phyloP scores from a whole-genome alignment of 495 filamentous ascomycete genomes.

The Rhizodiscina lignyota region DNA sequence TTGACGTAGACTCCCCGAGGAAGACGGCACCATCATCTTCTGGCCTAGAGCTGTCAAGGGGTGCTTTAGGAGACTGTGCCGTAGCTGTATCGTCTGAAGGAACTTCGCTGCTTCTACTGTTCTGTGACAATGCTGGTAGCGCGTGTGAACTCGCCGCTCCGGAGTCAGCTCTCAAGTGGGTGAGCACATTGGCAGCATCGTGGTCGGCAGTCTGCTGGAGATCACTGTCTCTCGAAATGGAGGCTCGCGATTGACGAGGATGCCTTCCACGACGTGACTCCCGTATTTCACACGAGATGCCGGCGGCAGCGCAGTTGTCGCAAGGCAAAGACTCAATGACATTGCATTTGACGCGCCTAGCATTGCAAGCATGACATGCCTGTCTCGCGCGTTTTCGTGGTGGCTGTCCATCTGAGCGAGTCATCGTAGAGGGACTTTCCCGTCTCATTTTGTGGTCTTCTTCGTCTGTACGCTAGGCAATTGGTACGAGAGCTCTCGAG shows the following conservation, averaged over 20 bases:
- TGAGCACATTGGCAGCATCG: not conserved
- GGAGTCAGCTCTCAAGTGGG: not conserved
- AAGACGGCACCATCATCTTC: no score
- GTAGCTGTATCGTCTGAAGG: no score
- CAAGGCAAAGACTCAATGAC: constrained; percentile 28
- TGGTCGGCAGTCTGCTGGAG: not conserved
- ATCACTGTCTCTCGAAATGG: not conserved
- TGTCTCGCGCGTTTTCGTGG: constrained; percentile 22
- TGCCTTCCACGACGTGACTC: constrained; percentile 26
- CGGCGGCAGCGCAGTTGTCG: constrained; percentile 25
- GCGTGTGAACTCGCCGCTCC: not conserved
- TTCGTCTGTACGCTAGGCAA: no score
- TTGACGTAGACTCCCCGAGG: no score
- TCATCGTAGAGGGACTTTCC: no score
- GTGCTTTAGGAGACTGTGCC: no score
- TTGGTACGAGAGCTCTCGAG: no score
- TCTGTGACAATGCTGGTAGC: not conserved
- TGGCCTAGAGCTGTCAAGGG: no score
- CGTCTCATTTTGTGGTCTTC: no score
- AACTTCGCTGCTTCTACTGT: not conserved
- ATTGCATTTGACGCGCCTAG: constrained; percentile 30
- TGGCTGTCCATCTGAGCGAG: no score
- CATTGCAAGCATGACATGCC: constrained; percentile 30
- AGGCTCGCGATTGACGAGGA: not conserved
- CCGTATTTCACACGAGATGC: constrained; percentile 25